phyloP scores from a whole-genome alignment of 108 stramenopile species.

The Fragilariopsis cylindrus region DNA sequence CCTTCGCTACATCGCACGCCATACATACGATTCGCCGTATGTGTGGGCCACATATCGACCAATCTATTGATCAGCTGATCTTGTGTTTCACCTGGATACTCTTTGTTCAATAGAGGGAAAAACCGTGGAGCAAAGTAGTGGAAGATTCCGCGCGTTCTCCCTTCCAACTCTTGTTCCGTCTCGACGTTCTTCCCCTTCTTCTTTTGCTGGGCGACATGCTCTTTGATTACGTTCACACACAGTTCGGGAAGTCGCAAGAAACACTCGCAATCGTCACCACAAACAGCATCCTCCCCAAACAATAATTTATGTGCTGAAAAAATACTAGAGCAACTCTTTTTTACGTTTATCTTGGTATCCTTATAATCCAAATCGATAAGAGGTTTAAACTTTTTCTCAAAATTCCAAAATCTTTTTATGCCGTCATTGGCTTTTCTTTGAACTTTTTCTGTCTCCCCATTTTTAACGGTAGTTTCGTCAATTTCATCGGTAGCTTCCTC shows the following conservation, averaged over 20 bases:
- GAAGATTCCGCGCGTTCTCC: conserved; percentile 12
- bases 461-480: neutral
- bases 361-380: conserved; percentile 5
- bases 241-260: conserved; percentile 11
- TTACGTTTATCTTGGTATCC: conserved; percentile 16
- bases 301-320: conserved; percentile 26
- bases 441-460: neutral
- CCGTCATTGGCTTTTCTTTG: conserved; percentile 10
- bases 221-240: conserved; percentile 11
- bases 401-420: conserved; percentile 7
- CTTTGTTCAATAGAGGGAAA: conserved; percentile 14
- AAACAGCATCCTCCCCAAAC: conserved; percentile 9
- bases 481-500: neutral
- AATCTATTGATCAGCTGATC: conserved; percentile 19
- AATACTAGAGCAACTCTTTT: conserved; percentile 16
- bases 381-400: conserved; percentile 11
- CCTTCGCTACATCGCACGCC: conserved; percentile 17
- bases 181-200: conserved; percentile 13
- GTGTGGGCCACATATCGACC: conserved; percentile 27
- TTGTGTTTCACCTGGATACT: conserved; percentile 24
- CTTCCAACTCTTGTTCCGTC: neutral
- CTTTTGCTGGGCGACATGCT: conserved; percentile 13
- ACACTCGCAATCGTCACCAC: conserved; percentile 25
- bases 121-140: conserved; percentile 24
- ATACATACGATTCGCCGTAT: conserved; percentile 16